phyloP scores from a whole-genome alignment of 2,329 filamentous ascomycete genomes.

The Myriosclerotinia scirpicola region DNA sequence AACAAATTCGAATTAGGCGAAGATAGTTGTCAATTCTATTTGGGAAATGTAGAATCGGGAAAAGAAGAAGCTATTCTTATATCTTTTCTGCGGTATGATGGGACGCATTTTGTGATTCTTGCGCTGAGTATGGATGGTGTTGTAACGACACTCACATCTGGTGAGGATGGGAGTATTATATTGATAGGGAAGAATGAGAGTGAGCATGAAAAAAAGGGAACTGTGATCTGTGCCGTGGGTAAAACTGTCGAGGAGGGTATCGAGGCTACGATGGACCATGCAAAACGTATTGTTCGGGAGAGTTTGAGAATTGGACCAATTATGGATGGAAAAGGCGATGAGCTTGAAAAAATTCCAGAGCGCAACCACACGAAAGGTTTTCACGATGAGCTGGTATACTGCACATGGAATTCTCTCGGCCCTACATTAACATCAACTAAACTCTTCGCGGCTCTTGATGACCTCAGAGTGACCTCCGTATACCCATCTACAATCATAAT shows the following conservation, averaged over 20 bases:
- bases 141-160: constrained; percentile 18
- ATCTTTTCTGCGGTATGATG: constrained; percentile 25
- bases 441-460: constrained; percentile 22
- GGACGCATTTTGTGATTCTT: constrained; percentile 25
- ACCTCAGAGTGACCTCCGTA: constrained; percentile 18
- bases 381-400: constrained; percentile 25
- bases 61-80: constrained; percentile 26
- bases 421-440: constrained; percentile 22
- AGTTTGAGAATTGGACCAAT: background rate
- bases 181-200: constrained; percentile 22
- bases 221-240: constrained; percentile 21
- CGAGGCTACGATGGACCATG: constrained; percentile 18
- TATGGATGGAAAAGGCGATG: background rate
- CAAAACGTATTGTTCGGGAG: constrained; percentile 17
- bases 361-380: background rate
- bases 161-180: constrained; percentile 19
- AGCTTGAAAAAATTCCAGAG: too few relatives aligned
- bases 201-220: background rate
- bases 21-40: constrained; percentile 13
- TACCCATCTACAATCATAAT: constrained; percentile 29
- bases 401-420: constrained; percentile 29
- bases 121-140: constrained; percentile 26
- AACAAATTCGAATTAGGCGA: background rate
- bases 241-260: constrained; percentile 25
- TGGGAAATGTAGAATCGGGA: background rate